Evolutionary conservation across 345 rosid genomes (phyloP).

Genomic region (Corchorus olitorius): DNA sequence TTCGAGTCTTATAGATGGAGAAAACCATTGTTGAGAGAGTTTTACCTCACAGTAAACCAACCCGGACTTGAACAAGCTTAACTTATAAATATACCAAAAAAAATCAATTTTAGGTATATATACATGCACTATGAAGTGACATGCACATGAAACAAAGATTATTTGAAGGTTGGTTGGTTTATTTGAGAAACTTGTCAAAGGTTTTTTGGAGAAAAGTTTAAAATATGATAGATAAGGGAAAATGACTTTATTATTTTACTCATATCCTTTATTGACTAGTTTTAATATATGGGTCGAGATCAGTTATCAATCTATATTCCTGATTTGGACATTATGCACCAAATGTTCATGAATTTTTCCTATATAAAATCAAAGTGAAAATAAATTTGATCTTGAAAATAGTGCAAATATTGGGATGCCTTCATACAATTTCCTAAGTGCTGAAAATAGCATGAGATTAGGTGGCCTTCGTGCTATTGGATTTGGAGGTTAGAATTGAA

Average conservation of each 20-base stretch:
- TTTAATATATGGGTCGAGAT: not conserved
- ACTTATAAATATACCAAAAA: too few species aligned
- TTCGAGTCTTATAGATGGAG: too few species aligned
- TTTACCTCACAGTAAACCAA: too few species aligned
- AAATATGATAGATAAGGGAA: not conserved
- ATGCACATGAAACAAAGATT: not conserved
- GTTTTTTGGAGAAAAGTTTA: not conserved
- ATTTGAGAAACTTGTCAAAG: not conserved
- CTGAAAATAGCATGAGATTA: not conserved
- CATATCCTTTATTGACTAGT: slow-evolving; percentile 3
- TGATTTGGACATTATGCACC: not conserved
- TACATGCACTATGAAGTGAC: not conserved
- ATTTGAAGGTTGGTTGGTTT: not conserved
- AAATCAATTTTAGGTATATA: not conserved
- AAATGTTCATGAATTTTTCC: not conserved
- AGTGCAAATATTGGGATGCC: not conserved
- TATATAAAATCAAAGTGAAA: not conserved
- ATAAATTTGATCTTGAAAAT: not conserved
- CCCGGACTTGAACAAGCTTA: too few species aligned
- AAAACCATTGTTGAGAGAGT: too few species aligned
- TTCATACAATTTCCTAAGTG: not conserved
- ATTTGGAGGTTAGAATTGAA: too few species aligned
- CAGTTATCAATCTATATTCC: not conserved
- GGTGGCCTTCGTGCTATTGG: not conserved
- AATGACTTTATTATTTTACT: not conserved